Conservation (phyloP, 1,139 yeast species). For the Suhomyces terraborum region DNA sequence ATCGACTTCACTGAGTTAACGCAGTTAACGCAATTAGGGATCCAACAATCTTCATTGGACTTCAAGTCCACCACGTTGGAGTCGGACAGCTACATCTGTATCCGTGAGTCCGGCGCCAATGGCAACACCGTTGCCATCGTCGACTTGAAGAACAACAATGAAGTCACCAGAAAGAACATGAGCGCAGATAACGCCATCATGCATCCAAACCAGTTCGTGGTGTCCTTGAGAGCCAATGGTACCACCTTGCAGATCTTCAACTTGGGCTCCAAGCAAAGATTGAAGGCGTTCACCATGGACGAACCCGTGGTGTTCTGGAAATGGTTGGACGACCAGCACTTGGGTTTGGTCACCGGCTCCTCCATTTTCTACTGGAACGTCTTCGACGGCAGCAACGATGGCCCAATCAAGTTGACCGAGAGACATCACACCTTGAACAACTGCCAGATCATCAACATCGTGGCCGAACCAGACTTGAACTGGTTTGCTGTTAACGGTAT, state of each 20-base stretch:
- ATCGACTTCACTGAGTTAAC: conserved; percentile 95
- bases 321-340: conserved; percentile 74
- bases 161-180: conserved; percentile 85
- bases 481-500: conserved; percentile 98
- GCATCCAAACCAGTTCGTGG: conserved; percentile 88
- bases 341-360: conserved; percentile 84
- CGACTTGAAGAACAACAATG: conserved; percentile 74
- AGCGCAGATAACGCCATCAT: conserved; percentile 96
- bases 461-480: conserved; percentile 74
- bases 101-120: conserved; percentile 73
- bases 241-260: conserved; percentile 94
- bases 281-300: conserved; percentile 82
- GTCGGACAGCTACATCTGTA: conserved; percentile 86
- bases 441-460: conserved; percentile 89
- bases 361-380: conserved; percentile 81
- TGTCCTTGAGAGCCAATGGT: conserved; percentile 94
- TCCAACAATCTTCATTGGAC: conserved; percentile 81
- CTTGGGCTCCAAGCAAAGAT: conserved; percentile 80
- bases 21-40: conserved; percentile 81
- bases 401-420: conserved; percentile 78
- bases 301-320: conserved; percentile 96
- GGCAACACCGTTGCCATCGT: conserved; percentile 93
- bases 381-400: conserved; percentile 74
- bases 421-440: conserved; percentile 80
- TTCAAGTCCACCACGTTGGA: conserved; percentile 94